Base-by-base conservation (phyloP, 352 stramenopile genomes). In the Pseudoperonospora humuli region DNA sequence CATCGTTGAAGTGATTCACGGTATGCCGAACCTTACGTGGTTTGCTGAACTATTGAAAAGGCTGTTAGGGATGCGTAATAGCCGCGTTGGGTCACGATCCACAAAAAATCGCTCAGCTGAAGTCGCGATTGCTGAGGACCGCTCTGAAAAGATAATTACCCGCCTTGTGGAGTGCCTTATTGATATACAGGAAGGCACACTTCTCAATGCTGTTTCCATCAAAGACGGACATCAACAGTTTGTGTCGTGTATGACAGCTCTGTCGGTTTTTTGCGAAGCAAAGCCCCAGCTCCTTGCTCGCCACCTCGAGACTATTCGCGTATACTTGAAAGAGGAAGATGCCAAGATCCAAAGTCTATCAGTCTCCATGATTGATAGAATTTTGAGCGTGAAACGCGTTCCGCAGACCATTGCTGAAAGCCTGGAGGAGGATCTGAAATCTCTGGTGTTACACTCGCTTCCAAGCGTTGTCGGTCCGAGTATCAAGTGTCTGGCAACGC, bases 381-480 rank as follows among this genome's bases (percentile, higher is more conserved):
- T 84, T n/a, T 70, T 87, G 36, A 40, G 63, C 11, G 57, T 82
- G 41, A 66, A 80, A 37, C 63, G 64, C n/a, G 67, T 82, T 21
- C 53, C 67, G 9, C 45, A 71, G 27, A 54, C 67, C 18, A 52
- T 89, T 26, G 61, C 66, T 13, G 39, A 32, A 6, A 59, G 38
- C 19, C 39, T 93, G 7, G 71, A 90, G 46, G 33, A 18, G 5
- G 80, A 92, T 52, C 54, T 94, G 21, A 88, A 75, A 32, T 28
- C 54, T 8, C 40, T 93, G 14, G 53, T 93, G 10, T 62, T 84
- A 19, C 40, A 61, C 3, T 70, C 79, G 10, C 69, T 77, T n/a
- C 82, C 82, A n/a, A 90, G 81, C 39, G 80, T 94, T 37, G 82
- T 94, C 17, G 70, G 66, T 27, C 74, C 76, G 7, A 86, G 75